phyloP scores from a whole-genome alignment of 768 basidiomycete genomes.

The Lanmaoa rubissima region DNA sequence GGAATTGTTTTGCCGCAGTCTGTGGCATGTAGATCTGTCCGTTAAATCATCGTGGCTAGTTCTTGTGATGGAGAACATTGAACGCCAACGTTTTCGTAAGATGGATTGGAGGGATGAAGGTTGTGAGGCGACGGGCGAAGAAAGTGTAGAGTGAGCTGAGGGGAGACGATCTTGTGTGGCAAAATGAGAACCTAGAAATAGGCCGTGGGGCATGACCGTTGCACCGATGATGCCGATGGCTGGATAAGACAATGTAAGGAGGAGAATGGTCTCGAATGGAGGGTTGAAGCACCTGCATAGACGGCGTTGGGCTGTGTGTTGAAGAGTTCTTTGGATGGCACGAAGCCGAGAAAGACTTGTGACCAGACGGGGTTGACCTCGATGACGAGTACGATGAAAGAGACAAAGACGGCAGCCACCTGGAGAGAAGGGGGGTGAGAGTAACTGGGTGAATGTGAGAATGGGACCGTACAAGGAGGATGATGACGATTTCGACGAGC shows the following conservation, averaged over 20 bases:
- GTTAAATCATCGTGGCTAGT: conserved; percentile 1
- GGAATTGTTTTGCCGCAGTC: conserved; percentile 33
- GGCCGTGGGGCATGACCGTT: conserved; percentile 60
- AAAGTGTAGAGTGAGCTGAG: conserved; percentile 43
- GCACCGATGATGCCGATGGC: conserved; percentile 45
- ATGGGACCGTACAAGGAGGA: conserved; percentile 27
- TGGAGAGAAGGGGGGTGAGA: conserved; percentile 4
- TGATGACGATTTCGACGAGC: conserved; percentile 39
- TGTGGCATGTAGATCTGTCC: conserved; percentile 9
- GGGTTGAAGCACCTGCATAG: conserved; percentile 31
- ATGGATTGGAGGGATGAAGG: not conserved
- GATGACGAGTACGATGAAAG: conserved; percentile 43
- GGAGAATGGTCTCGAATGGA: not conserved
- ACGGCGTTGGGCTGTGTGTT: conserved; percentile 38
- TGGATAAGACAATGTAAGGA: conserved; percentile 20
- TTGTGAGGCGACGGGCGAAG: conserved; percentile 1
- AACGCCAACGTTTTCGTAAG: not conserved
- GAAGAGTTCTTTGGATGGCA: conserved; percentile 34
- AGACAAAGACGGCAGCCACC: conserved; percentile 26
- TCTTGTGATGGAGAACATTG: conserved; percentile 5
- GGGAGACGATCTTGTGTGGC: conserved; percentile 6
- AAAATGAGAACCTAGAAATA: conserved; percentile 45
- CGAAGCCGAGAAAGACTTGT: conserved; percentile 41
- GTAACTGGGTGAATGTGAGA: too few species aligned
- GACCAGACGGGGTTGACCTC: conserved; percentile 41